phyloP scores from a whole-genome alignment of 768 basidiomycete genomes.

The Pleurotus eryngii region DNA sequence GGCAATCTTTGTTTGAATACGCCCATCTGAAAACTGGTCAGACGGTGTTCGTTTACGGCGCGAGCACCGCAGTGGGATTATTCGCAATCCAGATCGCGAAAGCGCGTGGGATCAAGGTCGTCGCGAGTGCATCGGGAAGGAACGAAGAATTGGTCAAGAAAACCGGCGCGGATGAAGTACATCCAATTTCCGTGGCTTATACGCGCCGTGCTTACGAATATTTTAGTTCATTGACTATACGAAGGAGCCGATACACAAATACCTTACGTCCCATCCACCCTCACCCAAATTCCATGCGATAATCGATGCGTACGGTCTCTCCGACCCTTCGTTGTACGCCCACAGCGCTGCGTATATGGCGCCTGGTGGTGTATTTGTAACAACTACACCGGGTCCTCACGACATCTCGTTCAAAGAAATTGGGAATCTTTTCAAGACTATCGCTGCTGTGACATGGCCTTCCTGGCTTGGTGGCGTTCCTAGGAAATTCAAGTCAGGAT shows the following conservation, averaged over 20 bases:
- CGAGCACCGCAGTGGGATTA: constrained; percentile 64
- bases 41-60: constrained; percentile 67
- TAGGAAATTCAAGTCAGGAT: constrained; percentile 42
- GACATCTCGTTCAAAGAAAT: constrained; percentile 26
- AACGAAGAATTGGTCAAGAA: constrained; percentile 56
- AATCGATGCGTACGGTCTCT: constrained; percentile 53
- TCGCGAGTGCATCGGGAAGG: constrained; percentile 55
- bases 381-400: constrained; percentile 45
- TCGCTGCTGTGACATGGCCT: constrained; percentile 37
- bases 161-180: constrained; percentile 66
- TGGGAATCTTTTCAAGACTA: constrained; percentile 26
- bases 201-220: neutral
- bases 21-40: constrained; percentile 55
- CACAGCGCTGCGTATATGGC: constrained; percentile 51
- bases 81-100: constrained; percentile 75
- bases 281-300: constrained; percentile 53
- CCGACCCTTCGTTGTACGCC: constrained; percentile 47
- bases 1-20: constrained; percentile 46
- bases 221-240: constrained; percentile 62
- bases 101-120: constrained; percentile 53
- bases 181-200: constrained; percentile 10
- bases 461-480: constrained; percentile 50
- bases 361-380: constrained; percentile 49
- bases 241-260: constrained; percentile 41
- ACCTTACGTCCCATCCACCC: constrained; percentile 42